Conservation (phyloP, 73 alveolate genomes). For the Stentor roeselii region DNA sequence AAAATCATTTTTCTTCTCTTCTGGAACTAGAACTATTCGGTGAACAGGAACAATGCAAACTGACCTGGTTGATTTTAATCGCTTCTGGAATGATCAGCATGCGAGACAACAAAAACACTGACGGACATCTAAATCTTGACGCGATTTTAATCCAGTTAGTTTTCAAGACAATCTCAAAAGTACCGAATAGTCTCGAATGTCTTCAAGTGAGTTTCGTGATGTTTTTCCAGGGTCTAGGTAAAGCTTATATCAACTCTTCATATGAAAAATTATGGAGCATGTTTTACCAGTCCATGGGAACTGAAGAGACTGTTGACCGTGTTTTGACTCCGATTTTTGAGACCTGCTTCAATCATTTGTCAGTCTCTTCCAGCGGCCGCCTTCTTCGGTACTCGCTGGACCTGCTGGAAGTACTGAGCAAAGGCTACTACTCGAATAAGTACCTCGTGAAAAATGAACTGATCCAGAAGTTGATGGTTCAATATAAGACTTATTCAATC, state of each 20-base stretch:
- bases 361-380: background rate
- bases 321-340: background rate
- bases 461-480: background rate
- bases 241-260: constrained; percentile 19
- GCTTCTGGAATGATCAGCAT: constrained; percentile 6
- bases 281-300: background rate
- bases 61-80: constrained; percentile 7
- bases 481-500: background rate
- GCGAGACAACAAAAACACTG: background rate
- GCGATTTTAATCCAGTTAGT: background rate
- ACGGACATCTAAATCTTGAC: background rate
- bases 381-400: background rate
- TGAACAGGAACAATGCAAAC: background rate
- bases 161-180: background rate
- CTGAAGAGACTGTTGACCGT: background rate
- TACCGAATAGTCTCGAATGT: background rate
- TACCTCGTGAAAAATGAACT: constrained; percentile 14
- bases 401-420: constrained; percentile 5
- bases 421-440: background rate
- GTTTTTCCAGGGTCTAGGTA: background rate
- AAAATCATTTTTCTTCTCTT: background rate
- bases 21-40: background rate
- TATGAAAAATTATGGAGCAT: background rate
- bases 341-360: background rate
- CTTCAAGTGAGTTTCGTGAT: background rate